phyloP scores from a whole-genome alignment of 2,329 filamentous ascomycete genomes.

The Epichloe sp. region DNA sequence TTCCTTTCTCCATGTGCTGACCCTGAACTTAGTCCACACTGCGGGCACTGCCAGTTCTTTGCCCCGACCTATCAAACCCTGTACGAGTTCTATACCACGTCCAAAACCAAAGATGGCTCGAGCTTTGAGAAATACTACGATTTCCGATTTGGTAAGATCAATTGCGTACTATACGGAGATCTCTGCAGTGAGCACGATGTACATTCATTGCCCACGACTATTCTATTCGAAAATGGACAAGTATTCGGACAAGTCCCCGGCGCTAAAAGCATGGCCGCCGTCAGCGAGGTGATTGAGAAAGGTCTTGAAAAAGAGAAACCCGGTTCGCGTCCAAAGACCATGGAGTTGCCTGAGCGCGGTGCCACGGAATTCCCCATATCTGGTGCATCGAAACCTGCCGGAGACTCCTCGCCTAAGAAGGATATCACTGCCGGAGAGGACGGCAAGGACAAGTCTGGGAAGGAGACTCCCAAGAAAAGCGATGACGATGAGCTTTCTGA shows the following conservation, averaged over 20 bases:
- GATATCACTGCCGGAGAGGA: slow-evolving; percentile 10
- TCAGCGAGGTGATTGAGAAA: slow-evolving; percentile 63
- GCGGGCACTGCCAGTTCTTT: slow-evolving; percentile 63
- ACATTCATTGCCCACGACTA: slow-evolving; percentile 59
- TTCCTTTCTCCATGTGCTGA: slow-evolving; percentile 10
- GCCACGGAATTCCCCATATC: slow-evolving; percentile 34
- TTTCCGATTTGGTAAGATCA: slow-evolving; percentile 74
- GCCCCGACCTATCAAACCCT: slow-evolving; percentile 81
- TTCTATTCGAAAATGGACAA: slow-evolving; percentile 69
- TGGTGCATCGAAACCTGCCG: slow-evolving; percentile 13
- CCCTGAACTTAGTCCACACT: slow-evolving; percentile 36
- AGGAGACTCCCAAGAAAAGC: slow-evolving; percentile 15
- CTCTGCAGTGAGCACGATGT: slow-evolving; percentile 59
- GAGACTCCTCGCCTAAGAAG: slow-evolving; percentile 18
- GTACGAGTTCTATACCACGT: slow-evolving; percentile 92
- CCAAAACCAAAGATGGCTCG: slow-evolving; percentile 50
- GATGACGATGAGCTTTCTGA: slow-evolving; percentile 1
- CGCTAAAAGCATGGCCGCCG: slow-evolving; percentile 48
- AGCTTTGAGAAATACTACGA: slow-evolving; percentile 72
- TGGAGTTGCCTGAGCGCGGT: slow-evolving; percentile 60
- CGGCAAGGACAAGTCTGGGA: slow-evolving; percentile 15
- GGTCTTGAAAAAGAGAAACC: slow-evolving; percentile 67
- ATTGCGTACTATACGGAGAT: slow-evolving; percentile 75
- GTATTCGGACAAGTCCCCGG: slow-evolving; percentile 51
- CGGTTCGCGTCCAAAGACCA: slow-evolving; percentile 57